Base-by-base conservation (phyloP, 331 rosid genomes). In the Rosa hybrid region DNA sequence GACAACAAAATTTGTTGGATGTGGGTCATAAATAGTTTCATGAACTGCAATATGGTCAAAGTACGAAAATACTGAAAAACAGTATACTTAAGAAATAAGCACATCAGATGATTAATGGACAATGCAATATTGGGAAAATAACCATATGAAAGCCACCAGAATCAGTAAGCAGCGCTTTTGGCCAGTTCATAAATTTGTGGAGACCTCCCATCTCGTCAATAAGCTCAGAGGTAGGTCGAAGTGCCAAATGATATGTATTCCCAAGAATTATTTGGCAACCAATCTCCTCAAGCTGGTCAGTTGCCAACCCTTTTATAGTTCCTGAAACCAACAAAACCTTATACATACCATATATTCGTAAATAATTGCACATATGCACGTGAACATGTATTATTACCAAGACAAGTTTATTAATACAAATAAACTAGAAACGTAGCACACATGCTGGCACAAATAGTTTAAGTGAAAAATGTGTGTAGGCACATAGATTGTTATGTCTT, bases 101-200 rank as follows among this genome's bases (percentile, higher is more conserved):
- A 14, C 78, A 23, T 75, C 25, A 59, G 38, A 16, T 39, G n/a
- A 62, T 18, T 10, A 30, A 18, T 53, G 25, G 14, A 18, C n/a
- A 46, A 18, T 62, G 72, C 1, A 20, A 48, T 46, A 48, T 20
- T 12, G 48, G 38, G 80, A 68, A 75, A 62, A 82, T 71, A 74
- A 94, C 99, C 98, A 95, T 95, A 84, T 95, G 98, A 90, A 95
- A 95, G 83, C 97, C 98, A 82, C 97, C 99, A 4, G 94, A 93
- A 81, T 95, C 98, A 4, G 99, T 95, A 70, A 95, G 99, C 87
- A 95, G 27, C 27, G 98, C 97, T 71, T 98, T 88, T 21, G 90
- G 93, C 99, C 98, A 95, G 86, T 95, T 95, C 99, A 95, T 95
- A 83, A 90, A 95, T 17, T 84, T 87, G 82, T 93, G 99, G 64